Percentiles rank a stretch among this genome's conserved stretches.
phyloP scores from a whole-genome alignment of 2,329 filamentous ascomycete genomes.

The Trichoderma aggressivum region DNA sequence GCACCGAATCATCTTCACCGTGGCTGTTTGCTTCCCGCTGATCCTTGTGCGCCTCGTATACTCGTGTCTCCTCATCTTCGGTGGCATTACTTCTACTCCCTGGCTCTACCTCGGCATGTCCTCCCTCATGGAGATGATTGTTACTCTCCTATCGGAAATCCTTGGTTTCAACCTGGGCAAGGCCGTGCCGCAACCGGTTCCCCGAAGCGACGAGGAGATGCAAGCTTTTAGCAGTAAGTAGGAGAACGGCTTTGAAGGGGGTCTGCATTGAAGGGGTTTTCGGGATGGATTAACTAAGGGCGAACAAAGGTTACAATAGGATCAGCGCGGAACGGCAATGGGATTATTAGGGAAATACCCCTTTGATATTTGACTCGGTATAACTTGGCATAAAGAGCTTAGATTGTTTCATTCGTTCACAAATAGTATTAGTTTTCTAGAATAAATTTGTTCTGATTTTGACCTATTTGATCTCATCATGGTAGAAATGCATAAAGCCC shows the following conservation, averaged over 20 bases:
- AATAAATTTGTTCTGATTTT: not conserved
- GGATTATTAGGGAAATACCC: constrained; percentile 2
- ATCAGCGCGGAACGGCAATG: constrained; percentile 8
- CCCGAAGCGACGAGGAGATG: constrained; percentile 20
- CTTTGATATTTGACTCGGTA: not conserved
- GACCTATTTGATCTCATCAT: not conserved
- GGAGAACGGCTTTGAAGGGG: not conserved
- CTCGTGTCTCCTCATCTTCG: constrained; percentile 30
- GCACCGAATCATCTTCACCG: constrained; percentile 49
- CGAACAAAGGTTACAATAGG: constrained; percentile 5
- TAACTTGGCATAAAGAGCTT: not conserved
- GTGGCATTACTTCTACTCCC: constrained; percentile 25
- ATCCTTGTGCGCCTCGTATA: constrained; percentile 34
- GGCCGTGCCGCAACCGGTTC: constrained; percentile 14
- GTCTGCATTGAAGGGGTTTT: not conserved
- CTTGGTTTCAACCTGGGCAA: constrained; percentile 32
- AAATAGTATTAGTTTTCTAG: not conserved
- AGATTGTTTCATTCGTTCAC: not conserved
- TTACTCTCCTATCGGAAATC: constrained; percentile 30
- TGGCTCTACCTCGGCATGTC: constrained; percentile 34
- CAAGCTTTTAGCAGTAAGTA: constrained; percentile 7
- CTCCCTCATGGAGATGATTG: constrained; percentile 35
- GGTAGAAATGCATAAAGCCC: not conserved
- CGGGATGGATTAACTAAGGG: constrained; percentile 8
- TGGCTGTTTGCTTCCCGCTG: constrained; percentile 34